These are phyloP conservation scores for Pseudozyma thailandica DNA, from an alignment of 1,284 basidiomycete genomes.

Conservation along the genomic window DNA sequence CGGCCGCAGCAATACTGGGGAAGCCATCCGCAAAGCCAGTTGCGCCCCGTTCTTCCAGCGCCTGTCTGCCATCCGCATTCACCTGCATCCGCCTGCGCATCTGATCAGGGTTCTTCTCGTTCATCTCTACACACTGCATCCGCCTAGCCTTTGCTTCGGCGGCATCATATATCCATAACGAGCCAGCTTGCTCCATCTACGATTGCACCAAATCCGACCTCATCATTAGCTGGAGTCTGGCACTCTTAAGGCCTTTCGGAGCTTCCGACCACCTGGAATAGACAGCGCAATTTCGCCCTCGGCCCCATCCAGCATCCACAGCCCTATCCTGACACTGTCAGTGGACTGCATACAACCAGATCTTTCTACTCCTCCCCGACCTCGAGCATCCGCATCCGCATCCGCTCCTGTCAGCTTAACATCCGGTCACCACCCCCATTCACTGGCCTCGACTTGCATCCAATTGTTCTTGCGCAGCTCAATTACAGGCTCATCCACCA, in stretches of 20 bases:
- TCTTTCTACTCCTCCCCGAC: neutral
- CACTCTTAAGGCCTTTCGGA: neutral
- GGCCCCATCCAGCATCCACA: neutral
- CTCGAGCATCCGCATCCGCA: neutral
- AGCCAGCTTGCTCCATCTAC: neutral
- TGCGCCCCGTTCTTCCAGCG: no score
- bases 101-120: neutral
- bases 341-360: neutral
- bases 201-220: neutral
- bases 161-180: neutral
- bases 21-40: no score
- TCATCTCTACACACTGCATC: neutral
- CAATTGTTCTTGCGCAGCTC: neutral
- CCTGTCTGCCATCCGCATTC: neutral
- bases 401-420: neutral
- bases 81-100: neutral
- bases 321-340: neutral
- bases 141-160: no score
- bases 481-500: slow-evolving; percentile 1
- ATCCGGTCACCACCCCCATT: neutral
- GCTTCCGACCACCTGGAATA: neutral
- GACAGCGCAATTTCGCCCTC: neutral
- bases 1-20: no score
- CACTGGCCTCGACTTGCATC: neutral
- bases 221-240: neutral